Evolutionary conservation across 176 grass and related monocot species (phyloP).

Genomic region (Hordeum vulgare): MorexV3_pseudomolecules_assembly NC_058518.1:507662061-507662560

Average conservation of each 20-base stretch:
- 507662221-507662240: conserved; percentile 60
- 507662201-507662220: conserved; percentile 79
- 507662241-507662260: conserved; percentile 46
- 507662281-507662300: conserved; percentile 44
- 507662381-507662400: conserved; percentile 65
- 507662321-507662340: not conserved
- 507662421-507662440: conserved; percentile 59
- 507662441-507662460: conserved; percentile 34
- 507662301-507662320: conserved; percentile 25
- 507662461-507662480: conserved; percentile 48
- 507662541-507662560: conserved; percentile 31
- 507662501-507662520: conserved; percentile 53
- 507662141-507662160: conserved; percentile 52
- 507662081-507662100: conserved; percentile 8
- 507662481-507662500: conserved; percentile 43
- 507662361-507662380: not conserved
- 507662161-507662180: conserved; percentile 42
- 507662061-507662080: not conserved
- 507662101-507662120: conserved; percentile 53
- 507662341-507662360: not conserved
- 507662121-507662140: conserved; percentile 73
- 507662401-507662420: conserved; percentile 50
- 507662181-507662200: conserved; percentile 45
- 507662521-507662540: conserved; percentile 59
- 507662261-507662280: conserved; percentile 71